phyloP scores from a whole-genome alignment of 805 yeast species.

The Starmerella apis region DNA sequence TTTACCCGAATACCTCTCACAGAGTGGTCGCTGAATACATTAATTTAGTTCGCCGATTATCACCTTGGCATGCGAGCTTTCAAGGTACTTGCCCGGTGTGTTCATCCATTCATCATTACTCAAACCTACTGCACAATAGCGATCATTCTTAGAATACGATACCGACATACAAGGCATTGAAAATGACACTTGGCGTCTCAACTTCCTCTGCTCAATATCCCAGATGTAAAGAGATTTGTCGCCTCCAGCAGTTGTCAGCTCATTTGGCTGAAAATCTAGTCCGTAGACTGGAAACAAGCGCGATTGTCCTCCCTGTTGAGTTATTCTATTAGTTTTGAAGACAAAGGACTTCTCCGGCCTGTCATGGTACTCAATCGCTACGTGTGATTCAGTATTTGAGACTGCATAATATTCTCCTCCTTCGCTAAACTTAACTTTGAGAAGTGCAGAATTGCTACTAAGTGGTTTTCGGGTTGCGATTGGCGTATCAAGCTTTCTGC shows the following conservation, averaged over 20 bases:
- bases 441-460: not conserved
- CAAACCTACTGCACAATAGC: constrained; percentile 11
- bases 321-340: constrained; percentile 11
- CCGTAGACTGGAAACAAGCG: constrained; percentile 14
- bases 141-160: constrained; percentile 9
- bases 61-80: constrained; percentile 6
- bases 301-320: not conserved
- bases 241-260: constrained; percentile 15
- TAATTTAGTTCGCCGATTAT: not conserved
- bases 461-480: not conserved
- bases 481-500: not conserved
- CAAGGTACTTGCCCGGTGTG: constrained; percentile 5
- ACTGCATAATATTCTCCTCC: constrained; percentile 11
- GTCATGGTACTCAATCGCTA: constrained; percentile 6
- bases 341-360: constrained; percentile 5
- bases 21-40: too few species aligned
- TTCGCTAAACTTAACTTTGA: not conserved
- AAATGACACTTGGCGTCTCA: constrained; percentile 4
- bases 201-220: constrained; percentile 9
- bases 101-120: constrained; percentile 17
- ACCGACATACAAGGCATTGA: constrained; percentile 17
- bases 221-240: constrained; percentile 14
- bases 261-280: not conserved
- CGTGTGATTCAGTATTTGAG: constrained; percentile 10
- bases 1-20: too few species aligned